Conservation (phyloP, 2,329 filamentous ascomycete genomes). For the Aspergillus sp. region DNA sequence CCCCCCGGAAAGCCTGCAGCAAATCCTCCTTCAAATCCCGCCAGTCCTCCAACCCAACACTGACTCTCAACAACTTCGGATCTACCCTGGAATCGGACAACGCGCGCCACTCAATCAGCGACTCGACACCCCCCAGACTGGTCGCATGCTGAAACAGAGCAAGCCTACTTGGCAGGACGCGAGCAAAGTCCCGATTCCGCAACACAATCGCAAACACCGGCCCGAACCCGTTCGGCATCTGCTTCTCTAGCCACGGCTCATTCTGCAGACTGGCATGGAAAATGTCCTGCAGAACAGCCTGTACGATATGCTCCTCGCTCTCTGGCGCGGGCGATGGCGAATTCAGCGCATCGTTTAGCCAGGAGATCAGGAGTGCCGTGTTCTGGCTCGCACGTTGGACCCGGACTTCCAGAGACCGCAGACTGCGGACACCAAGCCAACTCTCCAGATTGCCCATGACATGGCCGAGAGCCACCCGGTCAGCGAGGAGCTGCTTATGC, state of each 20-base stretch:
- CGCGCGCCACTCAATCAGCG: conserved; percentile 88
- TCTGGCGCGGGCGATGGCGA: conserved; percentile 27
- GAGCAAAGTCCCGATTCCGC: conserved; percentile 52
- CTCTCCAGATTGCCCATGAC: conserved; percentile 86
- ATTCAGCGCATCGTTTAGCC: conserved; percentile 51
- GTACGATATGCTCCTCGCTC: conserved; percentile 39
- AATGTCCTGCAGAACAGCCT: conserved; percentile 50
- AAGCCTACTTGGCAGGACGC: conserved; percentile 65
- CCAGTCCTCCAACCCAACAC: conserved; percentile 76
- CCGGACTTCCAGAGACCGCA: conserved; percentile 77
- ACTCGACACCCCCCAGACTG: conserved; percentile 86
- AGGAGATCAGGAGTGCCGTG: conserved; percentile 59
- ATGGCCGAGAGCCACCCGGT: conserved; percentile 67
- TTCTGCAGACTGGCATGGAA: conserved; percentile 73
- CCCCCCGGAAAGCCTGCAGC: conserved; percentile 52
- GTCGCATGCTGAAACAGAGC: conserved; percentile 88
- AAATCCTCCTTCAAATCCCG: conserved; percentile 77
- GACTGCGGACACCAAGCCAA: conserved; percentile 80
- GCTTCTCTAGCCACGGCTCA: conserved; percentile 63
- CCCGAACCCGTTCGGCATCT: conserved; percentile 88
- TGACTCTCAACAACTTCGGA: conserved; percentile 64
- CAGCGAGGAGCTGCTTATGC: conserved; percentile 51
- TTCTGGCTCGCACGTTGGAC: conserved; percentile 67
- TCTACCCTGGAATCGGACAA: conserved; percentile 75
- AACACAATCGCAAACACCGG: conserved; percentile 75